Evolutionary conservation across 78 protist genomes (phyloP).

Genomic region (Reticulomyxa filosa): DNA sequence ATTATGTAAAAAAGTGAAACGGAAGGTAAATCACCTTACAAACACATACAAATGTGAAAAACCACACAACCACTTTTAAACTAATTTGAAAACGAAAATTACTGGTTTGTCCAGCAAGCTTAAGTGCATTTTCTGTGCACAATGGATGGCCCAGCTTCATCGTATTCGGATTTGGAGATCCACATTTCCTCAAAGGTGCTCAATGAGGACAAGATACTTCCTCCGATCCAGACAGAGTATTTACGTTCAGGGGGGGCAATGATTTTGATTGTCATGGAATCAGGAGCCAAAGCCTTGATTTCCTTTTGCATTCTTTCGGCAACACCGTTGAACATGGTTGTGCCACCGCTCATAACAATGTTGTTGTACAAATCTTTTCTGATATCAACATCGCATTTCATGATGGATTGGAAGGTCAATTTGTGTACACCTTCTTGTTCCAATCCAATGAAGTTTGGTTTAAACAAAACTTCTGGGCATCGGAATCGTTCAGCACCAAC

Average conservation of each 20-base stretch:
- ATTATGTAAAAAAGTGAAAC: too few species aligned
- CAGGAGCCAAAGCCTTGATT: slow-evolving; percentile 8
- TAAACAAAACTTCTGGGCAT: slow-evolving; percentile 75
- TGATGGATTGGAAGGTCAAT: slow-evolving; percentile 40
- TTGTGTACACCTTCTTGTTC: slow-evolving; percentile 70
- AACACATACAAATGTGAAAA: too few species aligned
- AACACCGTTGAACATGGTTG: slow-evolving; percentile 70
- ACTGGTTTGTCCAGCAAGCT: too few species aligned
- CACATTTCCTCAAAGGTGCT: slow-evolving; percentile 55
- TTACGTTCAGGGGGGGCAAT: slow-evolving; percentile 52
- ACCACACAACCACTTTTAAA: too few species aligned
- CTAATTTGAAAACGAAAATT: too few species aligned
- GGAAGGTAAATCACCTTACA: too few species aligned
- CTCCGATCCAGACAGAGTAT: slow-evolving; percentile 63
- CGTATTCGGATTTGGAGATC: slow-evolving; percentile 52
- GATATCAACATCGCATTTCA: slow-evolving; percentile 66
- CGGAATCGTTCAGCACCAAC: slow-evolving; percentile 72
- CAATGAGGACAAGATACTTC: slow-evolving; percentile 57
- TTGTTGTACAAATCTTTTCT: slow-evolving; percentile 68
- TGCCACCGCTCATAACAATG: slow-evolving; percentile 80
- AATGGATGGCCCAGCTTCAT: slow-evolving; percentile 48
- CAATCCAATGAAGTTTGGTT: slow-evolving; percentile 61
- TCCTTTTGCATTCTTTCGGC: slow-evolving; percentile 63
- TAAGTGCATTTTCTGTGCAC: slow-evolving; percentile 48
- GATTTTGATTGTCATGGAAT: background rate